A percentile compares a stretch with the other conserved stretches of the same genome.
Conservation (phyloP, 1,139 yeast genomes). For the Taphrina betulina region DNA sequence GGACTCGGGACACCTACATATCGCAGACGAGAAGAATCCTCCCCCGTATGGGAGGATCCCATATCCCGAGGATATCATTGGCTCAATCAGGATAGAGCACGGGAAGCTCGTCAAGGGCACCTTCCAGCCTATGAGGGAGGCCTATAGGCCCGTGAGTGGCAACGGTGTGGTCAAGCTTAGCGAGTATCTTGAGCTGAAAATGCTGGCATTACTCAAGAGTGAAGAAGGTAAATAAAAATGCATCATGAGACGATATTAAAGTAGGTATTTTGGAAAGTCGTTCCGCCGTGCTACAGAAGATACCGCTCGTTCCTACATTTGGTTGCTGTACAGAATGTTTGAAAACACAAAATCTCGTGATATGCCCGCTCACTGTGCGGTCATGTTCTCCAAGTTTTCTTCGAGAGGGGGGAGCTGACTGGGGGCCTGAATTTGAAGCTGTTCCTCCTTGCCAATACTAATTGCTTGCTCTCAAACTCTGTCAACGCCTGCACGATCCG, state of each 20-base stretch:
- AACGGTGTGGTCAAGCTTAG: conserved; percentile 27
- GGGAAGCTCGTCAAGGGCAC: conserved; percentile 37
- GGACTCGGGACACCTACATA: conserved; percentile 61
- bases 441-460: conserved; percentile 22
- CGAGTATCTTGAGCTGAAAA: conserved; percentile 14
- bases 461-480: conserved; percentile 6
- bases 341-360: too few species aligned
- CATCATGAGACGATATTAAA: too few species aligned
- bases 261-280: too few species aligned
- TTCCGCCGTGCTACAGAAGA: too few species aligned
- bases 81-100: conserved; percentile 62
- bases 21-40: conserved; percentile 66
- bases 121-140: conserved; percentile 25
- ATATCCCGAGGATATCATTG: conserved; percentile 68
- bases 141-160: conserved; percentile 25
- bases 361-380: too few species aligned
- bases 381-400: conserved; percentile 19
- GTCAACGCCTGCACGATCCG: not conserved
- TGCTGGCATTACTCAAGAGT: conserved; percentile 3
- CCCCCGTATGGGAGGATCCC: conserved; percentile 71
- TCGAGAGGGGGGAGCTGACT: conserved; percentile 23
- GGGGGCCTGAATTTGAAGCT: conserved; percentile 22
- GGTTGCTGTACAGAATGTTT: too few species aligned
- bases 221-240: conserved; percentile 11
- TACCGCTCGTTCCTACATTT: too few species aligned